Percentiles rank a stretch among this genome's conserved stretches.
phyloP scores from a whole-genome alignment of 495 filamentous ascomycete genomes.

The Aspergillus diversus region DNA sequence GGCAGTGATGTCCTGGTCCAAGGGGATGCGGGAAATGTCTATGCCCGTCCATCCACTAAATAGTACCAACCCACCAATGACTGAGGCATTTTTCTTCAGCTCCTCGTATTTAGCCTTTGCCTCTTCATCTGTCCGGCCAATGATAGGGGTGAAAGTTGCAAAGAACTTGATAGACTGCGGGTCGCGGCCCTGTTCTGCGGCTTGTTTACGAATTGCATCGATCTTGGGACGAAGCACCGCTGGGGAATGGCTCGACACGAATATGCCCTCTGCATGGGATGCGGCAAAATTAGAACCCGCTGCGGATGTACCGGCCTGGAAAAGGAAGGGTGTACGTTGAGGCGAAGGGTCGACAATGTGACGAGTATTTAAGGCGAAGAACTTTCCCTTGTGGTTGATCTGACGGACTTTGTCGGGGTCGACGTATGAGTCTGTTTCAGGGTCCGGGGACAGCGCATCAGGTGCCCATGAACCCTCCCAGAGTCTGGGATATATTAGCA shows the following conservation, averaged over 20 bases:
- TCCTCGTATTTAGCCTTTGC: conserved; percentile 57
- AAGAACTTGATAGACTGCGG: conserved; percentile 63
- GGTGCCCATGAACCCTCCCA: conserved; percentile 66
- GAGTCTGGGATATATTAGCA: conserved; percentile 36
- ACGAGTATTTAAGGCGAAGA: conserved; percentile 52
- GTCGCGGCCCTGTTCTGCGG: conserved; percentile 54
- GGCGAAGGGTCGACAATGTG: conserved; percentile 65
- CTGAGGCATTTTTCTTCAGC: conserved; percentile 53
- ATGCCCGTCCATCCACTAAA: conserved; percentile 67
- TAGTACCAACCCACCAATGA: conserved; percentile 59
- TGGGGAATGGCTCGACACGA: conserved; percentile 60
- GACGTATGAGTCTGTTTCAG: conserved; percentile 53
- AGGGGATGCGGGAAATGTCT: conserved; percentile 58
- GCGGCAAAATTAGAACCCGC: conserved; percentile 63
- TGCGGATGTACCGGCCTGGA: conserved; percentile 64
- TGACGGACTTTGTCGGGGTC: conserved; percentile 59
- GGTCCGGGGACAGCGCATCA: conserved; percentile 54
- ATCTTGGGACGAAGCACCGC: conserved; percentile 55
- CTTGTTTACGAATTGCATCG: conserved; percentile 56
- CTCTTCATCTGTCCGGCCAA: conserved; percentile 61
- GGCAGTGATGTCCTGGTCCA: conserved; percentile 59
- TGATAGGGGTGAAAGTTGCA: conserved; percentile 58
- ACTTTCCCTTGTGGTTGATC: conserved; percentile 64
- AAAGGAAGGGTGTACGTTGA: conserved; percentile 65
- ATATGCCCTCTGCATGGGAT: conserved; percentile 66